A percentile compares a stretch with the other conserved stretches of the same genome.
Evolutionary conservation across 768 basidiomycete genomes (phyloP).

Genomic region (Mycena kentingensis): DNA sequence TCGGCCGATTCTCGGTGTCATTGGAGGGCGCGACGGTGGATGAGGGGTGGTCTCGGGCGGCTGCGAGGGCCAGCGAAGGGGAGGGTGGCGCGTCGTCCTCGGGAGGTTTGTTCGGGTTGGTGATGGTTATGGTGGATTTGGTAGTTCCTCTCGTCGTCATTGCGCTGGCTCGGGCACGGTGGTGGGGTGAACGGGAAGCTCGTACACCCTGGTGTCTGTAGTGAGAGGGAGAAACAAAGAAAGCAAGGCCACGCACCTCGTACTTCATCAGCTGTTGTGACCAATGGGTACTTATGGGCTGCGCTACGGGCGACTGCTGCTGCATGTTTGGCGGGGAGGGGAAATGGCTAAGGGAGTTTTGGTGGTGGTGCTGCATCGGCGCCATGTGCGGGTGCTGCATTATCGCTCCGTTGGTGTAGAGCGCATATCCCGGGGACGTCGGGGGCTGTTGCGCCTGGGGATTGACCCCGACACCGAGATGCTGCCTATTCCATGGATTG

Average conservation of each 20-base stretch:
- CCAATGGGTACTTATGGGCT: constrained; percentile 83
- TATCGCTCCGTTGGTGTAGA: constrained; percentile 72
- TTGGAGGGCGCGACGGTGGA: constrained; percentile 75
- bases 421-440: constrained; percentile 73
- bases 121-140: constrained; percentile 88
- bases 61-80: constrained; percentile 35
- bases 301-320: constrained; percentile 57
- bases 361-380: constrained; percentile 69
- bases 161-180: constrained; percentile 92
- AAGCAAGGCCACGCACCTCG: constrained; percentile 64
- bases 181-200: constrained; percentile 84
- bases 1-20: constrained; percentile 62
- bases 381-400: constrained; percentile 61
- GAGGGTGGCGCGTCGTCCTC: constrained; percentile 35
- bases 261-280: constrained; percentile 91
- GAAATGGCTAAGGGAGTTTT: constrained; percentile 77
- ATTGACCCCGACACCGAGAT: constrained; percentile 44
- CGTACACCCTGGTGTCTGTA: constrained; percentile 66
- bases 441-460: constrained; percentile 50
- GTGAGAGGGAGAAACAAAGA: constrained; percentile 24
- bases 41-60: constrained; percentile 63
- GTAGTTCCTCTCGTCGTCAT: constrained; percentile 87
- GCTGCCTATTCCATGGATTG: constrained; percentile 63
- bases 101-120: constrained; percentile 78
- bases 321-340: constrained; percentile 76